phyloP scores from a whole-genome alignment of 768 basidiomycete species.

The Serendipita indica region DNA sequence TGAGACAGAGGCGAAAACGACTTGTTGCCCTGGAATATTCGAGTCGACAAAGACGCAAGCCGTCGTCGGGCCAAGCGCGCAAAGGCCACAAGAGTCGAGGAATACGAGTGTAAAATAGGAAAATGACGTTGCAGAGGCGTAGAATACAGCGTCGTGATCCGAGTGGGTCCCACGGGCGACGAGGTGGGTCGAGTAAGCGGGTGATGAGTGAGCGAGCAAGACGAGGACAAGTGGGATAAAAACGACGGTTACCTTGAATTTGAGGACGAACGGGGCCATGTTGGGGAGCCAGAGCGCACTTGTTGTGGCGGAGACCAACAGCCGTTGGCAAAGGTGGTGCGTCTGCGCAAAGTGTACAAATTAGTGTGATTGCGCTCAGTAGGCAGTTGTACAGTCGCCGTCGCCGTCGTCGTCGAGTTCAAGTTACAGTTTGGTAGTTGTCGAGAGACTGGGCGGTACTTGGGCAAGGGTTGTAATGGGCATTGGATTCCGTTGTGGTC shows the following conservation, averaged over 20 bases:
- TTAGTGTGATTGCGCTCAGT: too few relatives aligned
- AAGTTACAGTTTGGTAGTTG: too few relatives aligned
- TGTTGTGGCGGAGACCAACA: too few relatives aligned
- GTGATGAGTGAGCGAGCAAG: constrained; percentile 6
- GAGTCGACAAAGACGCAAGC: not conserved
- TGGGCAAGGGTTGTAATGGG: too few relatives aligned
- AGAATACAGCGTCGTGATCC: not conserved
- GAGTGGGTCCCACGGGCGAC: not conserved
- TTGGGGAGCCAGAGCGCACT: not conserved
- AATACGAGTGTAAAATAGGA: not conserved
- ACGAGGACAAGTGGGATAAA: not conserved
- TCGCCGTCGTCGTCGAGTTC: too few relatives aligned
- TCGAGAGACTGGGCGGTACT: too few relatives aligned
- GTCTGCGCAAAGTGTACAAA: too few relatives aligned
- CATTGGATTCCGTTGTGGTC: too few relatives aligned
- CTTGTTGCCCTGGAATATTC: constrained; percentile 58
- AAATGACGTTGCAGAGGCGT: not conserved
- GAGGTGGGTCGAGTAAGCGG: not conserved
- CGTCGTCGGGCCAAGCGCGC: not conserved
- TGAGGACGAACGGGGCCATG: constrained; percentile 19
- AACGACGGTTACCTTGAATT: constrained; percentile 20
- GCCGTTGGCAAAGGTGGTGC: too few relatives aligned
- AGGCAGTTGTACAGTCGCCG: too few relatives aligned
- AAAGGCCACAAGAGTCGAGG: not conserved
- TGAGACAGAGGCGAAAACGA: constrained; percentile 89